Evolutionary conservation across 306 rosid genomes (phyloP).

Genomic region (Vigna mungo): DNA sequence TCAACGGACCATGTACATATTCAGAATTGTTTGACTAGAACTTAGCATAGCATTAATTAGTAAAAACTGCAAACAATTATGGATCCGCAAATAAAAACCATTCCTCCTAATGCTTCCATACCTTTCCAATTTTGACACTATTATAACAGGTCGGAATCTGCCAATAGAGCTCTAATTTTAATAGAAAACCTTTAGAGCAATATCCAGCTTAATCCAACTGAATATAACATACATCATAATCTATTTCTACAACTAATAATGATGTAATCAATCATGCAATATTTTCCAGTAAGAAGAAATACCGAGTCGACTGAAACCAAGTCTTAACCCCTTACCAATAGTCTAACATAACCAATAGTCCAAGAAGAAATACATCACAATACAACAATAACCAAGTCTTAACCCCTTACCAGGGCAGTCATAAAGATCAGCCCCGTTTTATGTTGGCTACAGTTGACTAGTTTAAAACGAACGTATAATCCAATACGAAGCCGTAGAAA

Average conservation of each 20-base stretch:
- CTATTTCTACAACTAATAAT: background rate
- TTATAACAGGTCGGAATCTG: background rate
- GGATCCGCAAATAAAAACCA: background rate
- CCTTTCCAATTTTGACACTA: background rate
- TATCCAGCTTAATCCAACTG: background rate
- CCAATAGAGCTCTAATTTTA: background rate
- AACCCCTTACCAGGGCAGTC: background rate
- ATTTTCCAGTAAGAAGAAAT: background rate
- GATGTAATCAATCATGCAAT: background rate
- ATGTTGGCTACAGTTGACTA: background rate
- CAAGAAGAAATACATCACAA: background rate
- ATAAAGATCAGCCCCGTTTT: background rate
- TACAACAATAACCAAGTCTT: conserved; percentile 25
- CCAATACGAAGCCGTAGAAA: background rate
- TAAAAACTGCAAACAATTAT: background rate
- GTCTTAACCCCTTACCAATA: background rate
- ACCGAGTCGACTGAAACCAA: background rate
- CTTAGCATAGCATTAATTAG: background rate
- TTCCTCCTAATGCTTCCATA: conserved; percentile 12
- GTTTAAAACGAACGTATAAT: background rate
- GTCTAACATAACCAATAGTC: background rate
- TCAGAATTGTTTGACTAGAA: background rate
- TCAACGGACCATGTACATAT: background rate
- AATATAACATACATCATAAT: conserved; percentile 1
- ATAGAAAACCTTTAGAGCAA: conserved; percentile 11